Conservation (phyloP, 768 basidiomycete genomes). For the Sporobolomyces pararoseus region DNA sequence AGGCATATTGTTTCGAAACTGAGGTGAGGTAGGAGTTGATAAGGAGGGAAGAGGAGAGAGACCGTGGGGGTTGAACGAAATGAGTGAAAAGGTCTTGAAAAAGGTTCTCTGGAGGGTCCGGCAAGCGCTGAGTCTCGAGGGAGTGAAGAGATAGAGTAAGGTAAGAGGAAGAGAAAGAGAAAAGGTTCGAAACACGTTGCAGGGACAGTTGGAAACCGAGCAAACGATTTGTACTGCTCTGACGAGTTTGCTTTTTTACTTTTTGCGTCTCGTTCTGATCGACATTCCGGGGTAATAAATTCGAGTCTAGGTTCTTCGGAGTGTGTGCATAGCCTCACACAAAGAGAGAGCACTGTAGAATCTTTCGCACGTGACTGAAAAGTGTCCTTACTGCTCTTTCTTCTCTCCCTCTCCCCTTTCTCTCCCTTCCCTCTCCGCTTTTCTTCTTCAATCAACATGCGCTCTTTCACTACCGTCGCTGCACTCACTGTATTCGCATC, state of each 20-base stretch:
- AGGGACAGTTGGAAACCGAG: no score
- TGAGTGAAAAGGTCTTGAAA: not conserved
- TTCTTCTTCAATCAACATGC: slow-evolving; percentile 2
- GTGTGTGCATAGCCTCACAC: no score
- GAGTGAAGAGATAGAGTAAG: not conserved
- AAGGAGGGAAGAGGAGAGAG: not conserved
- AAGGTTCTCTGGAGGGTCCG: no score
- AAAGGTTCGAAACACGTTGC: no score
- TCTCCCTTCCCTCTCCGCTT: not conserved
- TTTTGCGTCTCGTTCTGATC: no score
- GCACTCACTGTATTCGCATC: slow-evolving; percentile 1
- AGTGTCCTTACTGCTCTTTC: not conserved
- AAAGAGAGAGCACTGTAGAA: no score
- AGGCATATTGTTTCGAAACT: not conserved
- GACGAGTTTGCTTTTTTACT: no score
- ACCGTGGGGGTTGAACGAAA: not conserved
- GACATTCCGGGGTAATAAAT: no score
- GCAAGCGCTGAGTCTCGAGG: not conserved
- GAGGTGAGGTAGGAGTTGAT: not conserved
- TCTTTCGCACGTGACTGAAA: not conserved
- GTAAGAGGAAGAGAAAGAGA: not conserved
- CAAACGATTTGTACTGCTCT: no score
- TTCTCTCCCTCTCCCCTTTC: not conserved
- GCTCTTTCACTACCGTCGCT: not conserved
- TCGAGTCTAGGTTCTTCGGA: no score